Percentiles rank a stretch among this genome's conserved stretches.
Conservation (phyloP, 441 rosid species). For the Theobroma grandiflorum region DNA sequence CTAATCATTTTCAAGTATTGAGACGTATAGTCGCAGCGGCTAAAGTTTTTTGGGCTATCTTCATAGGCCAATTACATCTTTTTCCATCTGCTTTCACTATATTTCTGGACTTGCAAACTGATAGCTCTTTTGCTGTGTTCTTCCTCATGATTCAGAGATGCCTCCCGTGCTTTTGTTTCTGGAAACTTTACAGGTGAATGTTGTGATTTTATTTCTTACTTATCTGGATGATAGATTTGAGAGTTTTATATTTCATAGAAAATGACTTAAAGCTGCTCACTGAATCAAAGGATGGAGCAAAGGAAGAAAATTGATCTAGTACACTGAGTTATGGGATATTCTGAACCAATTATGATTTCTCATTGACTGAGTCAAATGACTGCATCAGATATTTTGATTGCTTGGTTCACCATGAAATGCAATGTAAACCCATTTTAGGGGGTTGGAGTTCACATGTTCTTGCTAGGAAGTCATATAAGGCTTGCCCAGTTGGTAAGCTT, state of each 20-base stretch:
- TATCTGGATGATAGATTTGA: not conserved
- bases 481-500: not conserved
- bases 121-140: constrained; percentile 28
- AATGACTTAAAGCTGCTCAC: constrained; percentile 3
- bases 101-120: constrained; percentile 22
- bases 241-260: constrained; percentile 5
- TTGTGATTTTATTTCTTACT: not conserved
- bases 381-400: not conserved
- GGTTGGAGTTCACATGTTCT: not conserved
- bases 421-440: not conserved
- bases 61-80: not conserved
- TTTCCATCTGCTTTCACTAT: not conserved
- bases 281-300: not conserved
- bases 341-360: not conserved
- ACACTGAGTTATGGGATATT: not conserved
- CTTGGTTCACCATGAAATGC: not conserved
- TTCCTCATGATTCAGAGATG: constrained; percentile 60
- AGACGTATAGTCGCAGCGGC: not conserved
- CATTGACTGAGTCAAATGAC: constrained; percentile 3
- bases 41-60: not conserved
- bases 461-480: not conserved
- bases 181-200: constrained; percentile 87
- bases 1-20: not conserved
- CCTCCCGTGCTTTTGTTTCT: constrained; percentile 91
- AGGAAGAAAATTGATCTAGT: not conserved